A percentile compares a stretch with the other conserved stretches of the same genome.
Evolutionary conservation across 1,284 basidiomycete genomes (phyloP).

Genomic region (Athelia psychrophila): DNA sequence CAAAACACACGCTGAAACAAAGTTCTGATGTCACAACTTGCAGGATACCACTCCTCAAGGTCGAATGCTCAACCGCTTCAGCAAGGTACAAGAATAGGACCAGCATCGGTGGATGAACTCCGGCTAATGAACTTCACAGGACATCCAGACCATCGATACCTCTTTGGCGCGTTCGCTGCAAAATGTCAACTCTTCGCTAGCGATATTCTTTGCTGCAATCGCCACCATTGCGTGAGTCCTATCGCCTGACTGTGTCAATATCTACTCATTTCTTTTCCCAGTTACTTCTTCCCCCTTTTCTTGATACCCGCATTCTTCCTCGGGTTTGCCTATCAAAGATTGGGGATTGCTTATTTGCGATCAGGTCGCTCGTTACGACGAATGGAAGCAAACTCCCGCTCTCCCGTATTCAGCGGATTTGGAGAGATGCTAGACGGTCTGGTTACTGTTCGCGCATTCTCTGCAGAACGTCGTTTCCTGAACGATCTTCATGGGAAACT

Average conservation of each 20-base stretch:
- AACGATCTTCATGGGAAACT: slow-evolving; percentile 66
- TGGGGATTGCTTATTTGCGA: slow-evolving; percentile 73
- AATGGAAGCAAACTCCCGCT: slow-evolving; percentile 74
- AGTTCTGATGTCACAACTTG: slow-evolving; percentile 21
- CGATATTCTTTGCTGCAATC: slow-evolving; percentile 68
- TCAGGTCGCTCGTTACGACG: slow-evolving; percentile 76
- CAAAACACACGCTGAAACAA: slow-evolving; percentile 30
- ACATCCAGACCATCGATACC: slow-evolving; percentile 77
- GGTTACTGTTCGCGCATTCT: slow-evolving; percentile 87
- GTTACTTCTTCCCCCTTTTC: slow-evolving; percentile 71
- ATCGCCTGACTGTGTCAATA: not conserved
- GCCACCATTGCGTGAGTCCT: slow-evolving; percentile 55
- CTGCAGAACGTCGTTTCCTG: slow-evolving; percentile 79
- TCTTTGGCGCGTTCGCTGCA: slow-evolving; percentile 70
- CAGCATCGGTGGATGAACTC: not conserved
- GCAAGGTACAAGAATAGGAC: slow-evolving; percentile 44
- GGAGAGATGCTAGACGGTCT: slow-evolving; percentile 79
- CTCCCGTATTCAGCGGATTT: slow-evolving; percentile 77
- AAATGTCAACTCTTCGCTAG: slow-evolving; percentile 70
- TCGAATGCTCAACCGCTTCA: slow-evolving; percentile 65
- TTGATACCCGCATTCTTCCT: slow-evolving; percentile 68
- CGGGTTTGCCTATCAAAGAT: slow-evolving; percentile 56
- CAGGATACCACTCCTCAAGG: slow-evolving; percentile 46
- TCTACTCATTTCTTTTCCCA: slow-evolving; percentile 20
- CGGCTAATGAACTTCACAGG: slow-evolving; percentile 32